These are phyloP conservation scores for Neopestalotiopsis rosae DNA, from an alignment of 2,329 filamentous ascomycete species.

Conservation along the genomic window DNA sequence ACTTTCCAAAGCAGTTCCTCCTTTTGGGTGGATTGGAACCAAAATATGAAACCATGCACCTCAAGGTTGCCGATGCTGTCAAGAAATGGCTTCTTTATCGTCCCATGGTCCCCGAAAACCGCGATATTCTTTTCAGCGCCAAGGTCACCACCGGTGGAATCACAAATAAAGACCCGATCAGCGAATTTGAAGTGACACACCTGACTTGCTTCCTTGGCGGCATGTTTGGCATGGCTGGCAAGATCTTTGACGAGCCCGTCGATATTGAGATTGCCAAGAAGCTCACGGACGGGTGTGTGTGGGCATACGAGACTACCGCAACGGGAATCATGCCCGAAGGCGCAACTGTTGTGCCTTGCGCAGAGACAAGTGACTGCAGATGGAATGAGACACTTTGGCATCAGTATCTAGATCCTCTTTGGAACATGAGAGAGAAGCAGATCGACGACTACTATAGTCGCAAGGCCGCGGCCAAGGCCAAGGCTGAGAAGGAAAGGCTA, in stretches of 20 bases:
- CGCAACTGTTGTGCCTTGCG: conserved; percentile 55
- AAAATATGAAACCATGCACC: conserved; percentile 77
- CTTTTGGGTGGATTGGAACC: conserved; percentile 75
- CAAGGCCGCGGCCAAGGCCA: conserved; percentile 43
- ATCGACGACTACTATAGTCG: conserved; percentile 46
- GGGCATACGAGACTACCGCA: conserved; percentile 67
- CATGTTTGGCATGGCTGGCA: conserved; percentile 71
- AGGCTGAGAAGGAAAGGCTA: conserved; percentile 24
- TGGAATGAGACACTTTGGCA: conserved; percentile 60
- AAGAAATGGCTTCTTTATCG: conserved; percentile 78
- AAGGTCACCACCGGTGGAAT: conserved; percentile 57
- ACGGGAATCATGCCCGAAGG: conserved; percentile 71
- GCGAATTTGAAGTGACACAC: conserved; percentile 67
- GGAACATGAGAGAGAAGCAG: conserved; percentile 46
- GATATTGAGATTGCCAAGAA: conserved; percentile 68
- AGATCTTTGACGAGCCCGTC: conserved; percentile 62
- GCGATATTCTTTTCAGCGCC: conserved; percentile 77
- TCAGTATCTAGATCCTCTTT: conserved; percentile 52
- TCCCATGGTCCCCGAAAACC: conserved; percentile 71
- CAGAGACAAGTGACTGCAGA: conserved; percentile 49
- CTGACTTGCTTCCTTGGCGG: conserved; percentile 73
- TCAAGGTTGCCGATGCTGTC: conserved; percentile 68
- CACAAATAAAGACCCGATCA: conserved; percentile 43
- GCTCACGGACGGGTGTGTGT: conserved; percentile 72
- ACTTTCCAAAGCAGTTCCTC: conserved; percentile 74